Conservation (phyloP, 257 asterid genomes). For the Thymus mandschuricus region DNA sequence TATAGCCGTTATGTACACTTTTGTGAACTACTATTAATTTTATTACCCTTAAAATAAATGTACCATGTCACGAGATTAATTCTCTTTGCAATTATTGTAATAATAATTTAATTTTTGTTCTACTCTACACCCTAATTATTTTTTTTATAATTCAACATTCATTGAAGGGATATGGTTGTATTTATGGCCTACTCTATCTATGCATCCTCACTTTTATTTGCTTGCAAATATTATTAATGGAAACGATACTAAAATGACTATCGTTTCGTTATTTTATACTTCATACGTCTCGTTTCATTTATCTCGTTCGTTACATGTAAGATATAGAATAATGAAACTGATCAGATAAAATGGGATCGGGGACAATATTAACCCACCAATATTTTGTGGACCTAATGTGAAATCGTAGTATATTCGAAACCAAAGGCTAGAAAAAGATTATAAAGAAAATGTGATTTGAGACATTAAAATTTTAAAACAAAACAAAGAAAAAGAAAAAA, state of each 20-base stretch:
- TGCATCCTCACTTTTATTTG: neutral
- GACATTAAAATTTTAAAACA: neutral
- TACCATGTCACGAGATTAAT: too few relatives aligned
- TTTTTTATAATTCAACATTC: neutral
- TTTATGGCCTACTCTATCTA: neutral
- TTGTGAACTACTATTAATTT: too few relatives aligned
- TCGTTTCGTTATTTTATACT: too few relatives aligned
- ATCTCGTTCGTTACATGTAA: too few relatives aligned
- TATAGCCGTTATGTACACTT: too few relatives aligned
- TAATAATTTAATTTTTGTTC: neutral
- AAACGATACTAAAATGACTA: too few relatives aligned
- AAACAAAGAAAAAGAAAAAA: neutral
- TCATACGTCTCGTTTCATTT: too few relatives aligned
- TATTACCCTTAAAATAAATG: too few relatives aligned
- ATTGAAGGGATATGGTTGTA: neutral
- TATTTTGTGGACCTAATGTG: neutral
- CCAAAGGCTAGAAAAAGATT: neutral
- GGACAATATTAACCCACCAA: too few relatives aligned
- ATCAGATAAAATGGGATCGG: too few relatives aligned
- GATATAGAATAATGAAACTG: too few relatives aligned
- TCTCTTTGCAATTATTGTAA: neutral
- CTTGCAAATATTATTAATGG: neutral
- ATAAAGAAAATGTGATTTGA: neutral
- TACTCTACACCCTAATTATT: neutral
- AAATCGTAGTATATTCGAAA: neutral